These are phyloP conservation scores for Articulospora tetracladia DNA, from an alignment of 495 filamentous ascomycete species.

Conservation along the genomic window DNA sequence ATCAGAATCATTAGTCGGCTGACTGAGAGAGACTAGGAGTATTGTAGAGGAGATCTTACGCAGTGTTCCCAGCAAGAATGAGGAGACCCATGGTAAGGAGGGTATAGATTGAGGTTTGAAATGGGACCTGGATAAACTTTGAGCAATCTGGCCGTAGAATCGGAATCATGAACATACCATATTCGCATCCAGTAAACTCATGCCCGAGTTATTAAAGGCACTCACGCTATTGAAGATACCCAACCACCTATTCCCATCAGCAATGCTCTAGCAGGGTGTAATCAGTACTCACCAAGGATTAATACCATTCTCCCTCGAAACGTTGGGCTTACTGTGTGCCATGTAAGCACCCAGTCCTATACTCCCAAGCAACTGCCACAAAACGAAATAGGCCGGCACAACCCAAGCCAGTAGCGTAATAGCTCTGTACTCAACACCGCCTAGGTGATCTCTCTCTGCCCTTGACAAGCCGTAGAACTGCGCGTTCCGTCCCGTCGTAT, in stretches of 20 bases:
- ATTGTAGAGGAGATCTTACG: slow-evolving; percentile 24
- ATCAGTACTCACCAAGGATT: slow-evolving; percentile 44
- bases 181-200: slow-evolving; percentile 80
- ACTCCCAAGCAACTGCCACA: slow-evolving; percentile 68
- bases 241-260: slow-evolving; percentile 56
- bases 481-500: slow-evolving; percentile 61
- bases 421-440: slow-evolving; percentile 77
- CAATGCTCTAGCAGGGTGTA: neutral
- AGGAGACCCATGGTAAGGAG: slow-evolving; percentile 72
- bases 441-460: slow-evolving; percentile 67
- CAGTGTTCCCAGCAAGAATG: slow-evolving; percentile 83
- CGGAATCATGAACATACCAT: slow-evolving; percentile 42
- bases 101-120: slow-evolving; percentile 62
- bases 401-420: slow-evolving; percentile 66
- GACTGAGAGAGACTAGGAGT: no score
- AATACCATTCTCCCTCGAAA: slow-evolving; percentile 62
- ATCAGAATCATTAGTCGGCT: neutral
- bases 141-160: neutral
- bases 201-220: slow-evolving; percentile 85
- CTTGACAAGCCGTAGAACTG: slow-evolving; percentile 66
- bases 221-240: slow-evolving; percentile 68
- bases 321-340: slow-evolving; percentile 50
- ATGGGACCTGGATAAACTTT: slow-evolving; percentile 42
- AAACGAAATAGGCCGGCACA: slow-evolving; percentile 69
- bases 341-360: slow-evolving; percentile 73